Evolutionary conservation across 2,329 filamentous ascomycete genomes (phyloP).

Genomic region (Aspergillus spinulosporus): DNA sequence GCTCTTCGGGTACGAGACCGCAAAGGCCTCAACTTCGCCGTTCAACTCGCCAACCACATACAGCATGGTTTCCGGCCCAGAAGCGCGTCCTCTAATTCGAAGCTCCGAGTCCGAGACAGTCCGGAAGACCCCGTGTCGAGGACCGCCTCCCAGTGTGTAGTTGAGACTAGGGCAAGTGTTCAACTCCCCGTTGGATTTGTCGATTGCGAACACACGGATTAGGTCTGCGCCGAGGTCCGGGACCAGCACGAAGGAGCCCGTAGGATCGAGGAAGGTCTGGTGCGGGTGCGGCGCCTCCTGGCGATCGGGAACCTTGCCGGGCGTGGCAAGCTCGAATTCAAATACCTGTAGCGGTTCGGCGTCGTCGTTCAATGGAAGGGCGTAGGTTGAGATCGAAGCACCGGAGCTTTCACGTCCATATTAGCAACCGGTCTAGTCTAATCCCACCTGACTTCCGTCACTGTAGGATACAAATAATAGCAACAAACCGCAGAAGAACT

Average conservation of each 20-base stretch:
- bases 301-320: slow-evolving; percentile 42
- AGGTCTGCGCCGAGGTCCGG: slow-evolving; percentile 68
- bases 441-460: too few species aligned
- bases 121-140: slow-evolving; percentile 65
- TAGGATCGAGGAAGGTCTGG: slow-evolving; percentile 65
- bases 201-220: slow-evolving; percentile 60
- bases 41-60: slow-evolving; percentile 59
- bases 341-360: slow-evolving; percentile 40
- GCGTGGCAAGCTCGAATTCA: slow-evolving; percentile 40
- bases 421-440: too few species aligned
- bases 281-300: slow-evolving; percentile 65
- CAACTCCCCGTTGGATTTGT: slow-evolving; percentile 47
- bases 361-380: slow-evolving; percentile 28
- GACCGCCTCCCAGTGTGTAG: slow-evolving; percentile 58
- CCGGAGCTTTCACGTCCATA: slow-evolving; percentile 24
- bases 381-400: slow-evolving; percentile 38
- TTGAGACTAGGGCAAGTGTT: slow-evolving; percentile 46
- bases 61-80: slow-evolving; percentile 21
- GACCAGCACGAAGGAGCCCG: slow-evolving; percentile 61
- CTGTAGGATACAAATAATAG: too few species aligned
- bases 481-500: slow-evolving; percentile 15
- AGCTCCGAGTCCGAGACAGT: slow-evolving; percentile 11
- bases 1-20: slow-evolving; percentile 29
- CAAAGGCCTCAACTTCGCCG: slow-evolving; percentile 53
- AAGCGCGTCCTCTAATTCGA: not conserved